Evolutionary conservation across 257 asterid species (phyloP).

Genomic region (Ajuga chamaepitys): DNA sequence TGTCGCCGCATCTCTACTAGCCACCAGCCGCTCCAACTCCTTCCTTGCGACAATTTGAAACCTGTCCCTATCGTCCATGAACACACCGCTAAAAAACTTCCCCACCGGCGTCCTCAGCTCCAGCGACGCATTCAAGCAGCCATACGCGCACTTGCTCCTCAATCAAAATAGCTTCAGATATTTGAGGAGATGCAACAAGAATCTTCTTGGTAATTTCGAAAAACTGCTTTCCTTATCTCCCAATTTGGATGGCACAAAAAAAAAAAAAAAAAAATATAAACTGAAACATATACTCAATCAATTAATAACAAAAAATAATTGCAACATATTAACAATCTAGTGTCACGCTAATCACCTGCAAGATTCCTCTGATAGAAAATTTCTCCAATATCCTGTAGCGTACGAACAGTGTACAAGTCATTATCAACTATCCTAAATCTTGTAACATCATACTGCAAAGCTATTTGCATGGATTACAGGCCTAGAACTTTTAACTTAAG

Average conservation of each 20-base stretch:
- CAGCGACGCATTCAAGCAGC: constrained; percentile 65
- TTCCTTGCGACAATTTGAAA: constrained; percentile 43
- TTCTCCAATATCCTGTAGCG: constrained; percentile 66
- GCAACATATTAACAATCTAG: constrained; percentile 7
- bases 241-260: constrained; percentile 79
- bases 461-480: background rate
- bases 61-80: constrained; percentile 47
- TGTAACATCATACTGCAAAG: background rate
- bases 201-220: constrained; percentile 54
- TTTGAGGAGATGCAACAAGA: constrained; percentile 63
- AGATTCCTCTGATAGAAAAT: constrained; percentile 43
- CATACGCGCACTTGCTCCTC: constrained; percentile 44
- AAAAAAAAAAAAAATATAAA: constrained; percentile 64
- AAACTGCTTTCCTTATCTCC: constrained; percentile 70
- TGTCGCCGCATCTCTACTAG: constrained; percentile 46
- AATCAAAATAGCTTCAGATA: constrained; percentile 49
- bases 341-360: constrained; percentile 59
- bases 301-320: constrained; percentile 19
- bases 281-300: constrained; percentile 34
- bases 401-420: constrained; percentile 11
- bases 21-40: constrained; percentile 53
- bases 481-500: background rate
- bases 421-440: background rate
- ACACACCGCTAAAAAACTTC: constrained; percentile 39
- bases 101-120: constrained; percentile 71